Conservation (phyloP, 805 yeast species). For the Wickerhamomyces hampshirensis region DNA sequence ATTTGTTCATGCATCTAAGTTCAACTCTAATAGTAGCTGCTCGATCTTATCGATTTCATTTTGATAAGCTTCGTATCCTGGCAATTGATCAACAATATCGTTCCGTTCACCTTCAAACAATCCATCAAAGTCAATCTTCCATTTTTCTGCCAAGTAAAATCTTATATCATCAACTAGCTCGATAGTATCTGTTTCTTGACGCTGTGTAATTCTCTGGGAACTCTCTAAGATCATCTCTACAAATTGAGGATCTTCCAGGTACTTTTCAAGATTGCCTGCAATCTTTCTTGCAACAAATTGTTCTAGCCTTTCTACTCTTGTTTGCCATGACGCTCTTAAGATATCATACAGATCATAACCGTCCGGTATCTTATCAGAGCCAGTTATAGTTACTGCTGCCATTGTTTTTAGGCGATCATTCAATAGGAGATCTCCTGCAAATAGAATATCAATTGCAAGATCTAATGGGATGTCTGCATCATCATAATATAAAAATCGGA, state of each 20-base stretch:
- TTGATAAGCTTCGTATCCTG: constrained; percentile 19
- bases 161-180: constrained; percentile 77
- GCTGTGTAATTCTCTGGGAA: constrained; percentile 49
- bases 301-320: constrained; percentile 60
- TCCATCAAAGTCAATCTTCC: constrained; percentile 27
- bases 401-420: constrained; percentile 61
- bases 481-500: constrained; percentile 59
- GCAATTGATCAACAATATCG: constrained; percentile 17
- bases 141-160: constrained; percentile 42
- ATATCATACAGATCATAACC: constrained; percentile 47
- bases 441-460: constrained; percentile 50
- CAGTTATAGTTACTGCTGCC: constrained; percentile 45
- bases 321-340: constrained; percentile 62
- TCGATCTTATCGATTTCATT: constrained; percentile 38
- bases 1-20: constrained; percentile 35
- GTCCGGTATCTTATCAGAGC: constrained; percentile 23
- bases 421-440: constrained; percentile 51
- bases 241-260: constrained; percentile 34
- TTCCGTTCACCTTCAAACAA: constrained; percentile 26
- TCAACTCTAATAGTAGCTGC: constrained; percentile 31
- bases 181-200: constrained; percentile 76
- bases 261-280: constrained; percentile 43
- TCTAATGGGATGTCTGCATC: constrained; percentile 45
- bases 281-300: constrained; percentile 54
- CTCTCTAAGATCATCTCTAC: constrained; percentile 36